phyloP scores from a whole-genome alignment of 2,329 filamentous ascomycete species.

The Clonostachys sp. region DNA sequence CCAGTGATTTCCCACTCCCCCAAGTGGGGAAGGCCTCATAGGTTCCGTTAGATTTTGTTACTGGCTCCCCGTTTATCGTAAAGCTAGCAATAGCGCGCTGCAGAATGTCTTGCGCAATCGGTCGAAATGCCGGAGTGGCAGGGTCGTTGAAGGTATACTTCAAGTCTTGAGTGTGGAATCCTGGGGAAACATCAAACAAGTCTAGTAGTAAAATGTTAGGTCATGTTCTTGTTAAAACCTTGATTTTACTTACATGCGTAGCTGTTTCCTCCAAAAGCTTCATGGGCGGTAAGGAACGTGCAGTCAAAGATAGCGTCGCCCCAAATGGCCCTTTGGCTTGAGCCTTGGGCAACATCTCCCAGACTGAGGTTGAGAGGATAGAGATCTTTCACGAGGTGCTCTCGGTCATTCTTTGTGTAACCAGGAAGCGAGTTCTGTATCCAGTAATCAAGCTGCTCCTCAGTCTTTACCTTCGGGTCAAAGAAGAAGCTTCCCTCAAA shows the following conservation, averaged over 20 bases:
- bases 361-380: conserved; percentile 1
- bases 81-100: conserved; percentile 5
- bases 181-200: conserved; percentile 5
- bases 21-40: no score
- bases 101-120: conserved; percentile 1
- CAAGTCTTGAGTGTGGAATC: conserved; percentile 6
- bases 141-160: conserved; percentile 5
- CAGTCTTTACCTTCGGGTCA: conserved; percentile 3
- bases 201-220: background rate
- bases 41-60: no score
- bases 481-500: conserved; percentile 7
- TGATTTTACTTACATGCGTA: conserved; percentile 6
- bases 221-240: no score
- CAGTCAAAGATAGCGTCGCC: background rate
- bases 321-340: background rate
- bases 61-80: background rate
- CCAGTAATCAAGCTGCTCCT: conserved; percentile 4
- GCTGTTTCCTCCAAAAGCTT: conserved; percentile 1
- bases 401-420: background rate
- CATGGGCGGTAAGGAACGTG: background rate
- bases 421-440: conserved; percentile 2
- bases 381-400: conserved; percentile 2
- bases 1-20: no score
- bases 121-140: background rate
- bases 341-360: no score